Conservation (phyloP, 2,329 filamentous ascomycete species). For the Dryadomyces quercivorus region DNA sequence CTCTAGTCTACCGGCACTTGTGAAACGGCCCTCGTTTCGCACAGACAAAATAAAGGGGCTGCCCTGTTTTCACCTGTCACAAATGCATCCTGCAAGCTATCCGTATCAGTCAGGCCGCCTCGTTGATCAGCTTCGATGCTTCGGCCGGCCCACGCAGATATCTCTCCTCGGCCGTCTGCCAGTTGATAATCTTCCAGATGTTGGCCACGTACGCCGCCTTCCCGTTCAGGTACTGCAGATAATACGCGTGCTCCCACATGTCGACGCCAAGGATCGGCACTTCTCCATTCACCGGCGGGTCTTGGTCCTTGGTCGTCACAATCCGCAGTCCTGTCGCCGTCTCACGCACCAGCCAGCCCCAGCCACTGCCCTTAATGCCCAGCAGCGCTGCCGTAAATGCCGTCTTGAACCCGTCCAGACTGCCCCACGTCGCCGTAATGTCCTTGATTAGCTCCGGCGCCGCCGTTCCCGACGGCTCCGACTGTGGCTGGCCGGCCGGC, state of each 20-base stretch:
- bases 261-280: slow-evolving; percentile 68
- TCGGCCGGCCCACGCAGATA: slow-evolving; percentile 38
- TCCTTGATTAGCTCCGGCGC: slow-evolving; percentile 36
- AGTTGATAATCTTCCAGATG: slow-evolving; percentile 70
- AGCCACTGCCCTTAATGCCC: slow-evolving; percentile 70
- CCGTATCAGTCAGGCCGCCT: slow-evolving; percentile 15
- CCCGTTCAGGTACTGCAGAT: slow-evolving; percentile 72
- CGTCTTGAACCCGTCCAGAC: slow-evolving; percentile 50
- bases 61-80: not conserved
- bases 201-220: slow-evolving; percentile 65
- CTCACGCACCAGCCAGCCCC: slow-evolving; percentile 74
- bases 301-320: slow-evolving; percentile 77
- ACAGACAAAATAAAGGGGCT: too few relatives aligned
- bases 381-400: slow-evolving; percentile 55
- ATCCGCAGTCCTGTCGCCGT: slow-evolving; percentile 50
- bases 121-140: slow-evolving; percentile 31
- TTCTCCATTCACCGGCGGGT: slow-evolving; percentile 53
- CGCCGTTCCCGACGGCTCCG: slow-evolving; percentile 31
- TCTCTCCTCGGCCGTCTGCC: slow-evolving; percentile 56
- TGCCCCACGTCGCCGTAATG: slow-evolving; percentile 57
- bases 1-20: too few relatives aligned
- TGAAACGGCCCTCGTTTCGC: not conserved
- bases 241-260: slow-evolving; percentile 93
- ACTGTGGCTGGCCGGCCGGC: slow-evolving; percentile 41
- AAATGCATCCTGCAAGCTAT: not conserved